Conservation (phyloP, 352 stramenopile genomes). For the Phytophthora pini region DNA sequence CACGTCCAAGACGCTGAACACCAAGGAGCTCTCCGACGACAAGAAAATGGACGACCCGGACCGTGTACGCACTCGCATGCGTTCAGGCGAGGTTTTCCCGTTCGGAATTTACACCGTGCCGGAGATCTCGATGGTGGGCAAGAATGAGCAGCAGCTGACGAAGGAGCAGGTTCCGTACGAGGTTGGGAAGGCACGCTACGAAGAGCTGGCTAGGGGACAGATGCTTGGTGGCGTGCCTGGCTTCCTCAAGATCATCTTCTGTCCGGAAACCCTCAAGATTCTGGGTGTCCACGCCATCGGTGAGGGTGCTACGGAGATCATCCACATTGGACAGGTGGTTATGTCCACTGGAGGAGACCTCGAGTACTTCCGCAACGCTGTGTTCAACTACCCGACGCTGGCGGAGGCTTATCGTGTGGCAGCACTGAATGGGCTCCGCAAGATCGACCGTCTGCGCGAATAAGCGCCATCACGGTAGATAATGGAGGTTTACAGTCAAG, state of each 20-base stretch:
- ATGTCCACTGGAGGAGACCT: conserved; percentile 87
- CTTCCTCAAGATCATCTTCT: conserved; percentile 90
- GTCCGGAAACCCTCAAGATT: conserved; percentile 72
- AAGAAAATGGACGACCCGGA: conserved; percentile 69
- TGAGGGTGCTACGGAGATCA: conserved; percentile 90
- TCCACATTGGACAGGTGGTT: conserved; percentile 90
- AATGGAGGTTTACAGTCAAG: conserved; percentile 1
- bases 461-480: conserved; percentile 13
- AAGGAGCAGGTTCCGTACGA: conserved; percentile 79
- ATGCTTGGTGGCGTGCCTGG: conserved; percentile 84
- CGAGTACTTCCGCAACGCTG: conserved; percentile 91
- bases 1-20: conserved; percentile 71
- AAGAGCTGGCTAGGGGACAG: conserved; percentile 86
- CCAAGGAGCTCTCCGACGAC: conserved; percentile 43
- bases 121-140: conserved; percentile 91
- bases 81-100: conserved; percentile 85
- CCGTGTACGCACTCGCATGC: conserved; percentile 81
- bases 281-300: conserved; percentile 86
- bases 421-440: conserved; percentile 76
- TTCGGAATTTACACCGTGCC: conserved; percentile 91
- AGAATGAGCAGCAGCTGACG: conserved; percentile 90
- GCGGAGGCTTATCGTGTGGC: conserved; percentile 88
- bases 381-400: conserved; percentile 94
- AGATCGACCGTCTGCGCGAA: conserved; percentile 62
- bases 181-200: conserved; percentile 79